Percentiles rank a stretch among this genome's conserved stretches.
Conservation (phyloP, 495 filamentous ascomycete species). For the Penicillium simplicissimum region DNA sequence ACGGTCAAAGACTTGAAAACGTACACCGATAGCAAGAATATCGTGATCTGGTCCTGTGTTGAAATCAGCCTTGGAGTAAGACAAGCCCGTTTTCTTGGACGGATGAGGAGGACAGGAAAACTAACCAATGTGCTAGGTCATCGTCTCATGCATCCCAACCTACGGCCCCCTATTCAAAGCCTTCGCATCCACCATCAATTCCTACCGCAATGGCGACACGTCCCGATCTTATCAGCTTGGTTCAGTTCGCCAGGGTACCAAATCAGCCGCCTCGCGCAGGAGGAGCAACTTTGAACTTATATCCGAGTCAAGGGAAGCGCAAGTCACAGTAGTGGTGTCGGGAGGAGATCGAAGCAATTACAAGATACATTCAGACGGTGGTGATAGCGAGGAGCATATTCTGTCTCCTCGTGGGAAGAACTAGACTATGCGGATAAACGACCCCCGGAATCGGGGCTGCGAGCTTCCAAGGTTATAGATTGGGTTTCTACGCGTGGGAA, state of each 20-base stretch:
- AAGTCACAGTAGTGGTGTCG: neutral
- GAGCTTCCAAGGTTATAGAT: neutral
- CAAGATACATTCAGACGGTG: neutral
- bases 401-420: neutral
- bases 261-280: neutral
- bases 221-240: neutral
- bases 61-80: slow-evolving; percentile 51
- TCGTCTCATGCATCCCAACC: slow-evolving; percentile 51
- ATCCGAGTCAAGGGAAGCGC: neutral
- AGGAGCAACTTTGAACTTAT: slow-evolving; percentile 1
- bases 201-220: slow-evolving; percentile 18
- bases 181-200: slow-evolving; percentile 29
- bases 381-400: slow-evolving; percentile 1
- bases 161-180: slow-evolving; percentile 52
- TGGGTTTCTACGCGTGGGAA: neutral
- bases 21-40: slow-evolving; percentile 45
- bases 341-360: neutral
- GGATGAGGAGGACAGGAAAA: neutral
- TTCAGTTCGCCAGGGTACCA: neutral
- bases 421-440: neutral
- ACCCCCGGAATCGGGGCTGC: neutral
- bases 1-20: slow-evolving; percentile 43
- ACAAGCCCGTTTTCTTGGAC: neutral
- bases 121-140: slow-evolving; percentile 26
- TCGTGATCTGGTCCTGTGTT: slow-evolving; percentile 54